These are phyloP conservation scores for Penicillium sp. DNA, from an alignment of 2,329 filamentous ascomycete genomes.

Conservation along the genomic window DNA sequence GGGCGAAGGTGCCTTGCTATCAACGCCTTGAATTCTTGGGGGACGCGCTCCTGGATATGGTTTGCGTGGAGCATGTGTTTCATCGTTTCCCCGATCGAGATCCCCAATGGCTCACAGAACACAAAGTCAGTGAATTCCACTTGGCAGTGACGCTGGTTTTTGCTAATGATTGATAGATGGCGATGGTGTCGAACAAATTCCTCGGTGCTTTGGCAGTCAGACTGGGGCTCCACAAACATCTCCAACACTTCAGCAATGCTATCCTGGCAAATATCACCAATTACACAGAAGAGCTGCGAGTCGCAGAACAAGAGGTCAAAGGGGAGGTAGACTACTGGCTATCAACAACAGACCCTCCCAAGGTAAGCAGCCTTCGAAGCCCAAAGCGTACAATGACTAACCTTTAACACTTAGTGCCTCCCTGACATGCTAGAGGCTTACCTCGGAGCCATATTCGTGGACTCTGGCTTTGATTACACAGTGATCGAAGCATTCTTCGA, in stretches of 20 bases:
- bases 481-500: slow-evolving; percentile 77
- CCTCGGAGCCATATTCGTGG: slow-evolving; percentile 87
- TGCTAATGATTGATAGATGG: slow-evolving; percentile 59
- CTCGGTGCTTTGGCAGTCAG: slow-evolving; percentile 77
- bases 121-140: slow-evolving; percentile 61
- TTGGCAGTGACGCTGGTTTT: not conserved
- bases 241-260: slow-evolving; percentile 53
- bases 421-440: slow-evolving; percentile 89
- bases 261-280: slow-evolving; percentile 49
- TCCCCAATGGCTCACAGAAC: slow-evolving; percentile 95
- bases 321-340: slow-evolving; percentile 47
- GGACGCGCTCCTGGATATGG: slow-evolving; percentile 85
- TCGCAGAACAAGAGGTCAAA: slow-evolving; percentile 32
- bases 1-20: slow-evolving; percentile 81
- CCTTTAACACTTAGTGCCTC: slow-evolving; percentile 53
- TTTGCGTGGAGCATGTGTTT: slow-evolving; percentile 80
- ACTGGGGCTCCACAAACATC: slow-evolving; percentile 73
- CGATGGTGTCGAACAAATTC: slow-evolving; percentile 98
- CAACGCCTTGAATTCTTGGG: slow-evolving; percentile 91
- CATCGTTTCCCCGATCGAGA: slow-evolving; percentile 74
- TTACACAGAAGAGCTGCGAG: slow-evolving; percentile 46
- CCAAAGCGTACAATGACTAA: slow-evolving; percentile 3
- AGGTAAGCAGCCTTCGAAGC: slow-evolving; percentile 28
- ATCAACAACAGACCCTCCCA: slow-evolving; percentile 43
- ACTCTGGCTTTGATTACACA: slow-evolving; percentile 75